A percentile compares a stretch with the other conserved stretches of the same genome.
phyloP scores from a whole-genome alignment of 345 rosid species.

The Zanthoxylum bungeanum region DNA sequence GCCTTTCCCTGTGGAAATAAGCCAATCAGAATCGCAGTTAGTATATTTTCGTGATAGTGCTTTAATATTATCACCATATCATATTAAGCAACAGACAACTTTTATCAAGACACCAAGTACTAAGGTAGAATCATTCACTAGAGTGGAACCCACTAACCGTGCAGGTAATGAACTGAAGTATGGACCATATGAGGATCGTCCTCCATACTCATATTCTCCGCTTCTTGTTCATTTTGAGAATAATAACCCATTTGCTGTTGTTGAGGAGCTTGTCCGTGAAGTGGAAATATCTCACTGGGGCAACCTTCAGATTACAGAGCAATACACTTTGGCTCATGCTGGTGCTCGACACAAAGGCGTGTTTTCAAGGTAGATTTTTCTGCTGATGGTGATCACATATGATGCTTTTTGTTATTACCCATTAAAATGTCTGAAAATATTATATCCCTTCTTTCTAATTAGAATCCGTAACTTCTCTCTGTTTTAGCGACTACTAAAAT shows the following conservation, averaged over 20 bases:
- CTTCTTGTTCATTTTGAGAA: slow-evolving; percentile 84
- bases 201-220: slow-evolving; percentile 75
- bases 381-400: slow-evolving; percentile 10
- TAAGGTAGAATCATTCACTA: slow-evolving; percentile 88
- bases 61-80: slow-evolving; percentile 69
- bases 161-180: slow-evolving; percentile 78
- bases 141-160: slow-evolving; percentile 70
- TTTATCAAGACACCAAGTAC: slow-evolving; percentile 76
- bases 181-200: slow-evolving; percentile 81
- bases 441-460: not conserved
- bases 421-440: not conserved
- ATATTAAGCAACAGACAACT: slow-evolving; percentile 69
- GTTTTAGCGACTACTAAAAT: not conserved
- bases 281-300: slow-evolving; percentile 99
- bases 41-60: slow-evolving; percentile 87
- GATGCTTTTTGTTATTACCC: not conserved
- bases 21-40: slow-evolving; percentile 92
- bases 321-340: slow-evolving; percentile 76
- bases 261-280: slow-evolving; percentile 94
- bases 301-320: slow-evolving; percentile 84
- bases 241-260: slow-evolving; percentile 94
- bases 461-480: not conserved
- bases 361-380: slow-evolving; percentile 74
- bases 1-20: slow-evolving; percentile 89
- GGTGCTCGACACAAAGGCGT: slow-evolving; percentile 97